Conservation (phyloP, 495 filamentous ascomycete genomes). For the Achaetomiella virescens region DNA sequence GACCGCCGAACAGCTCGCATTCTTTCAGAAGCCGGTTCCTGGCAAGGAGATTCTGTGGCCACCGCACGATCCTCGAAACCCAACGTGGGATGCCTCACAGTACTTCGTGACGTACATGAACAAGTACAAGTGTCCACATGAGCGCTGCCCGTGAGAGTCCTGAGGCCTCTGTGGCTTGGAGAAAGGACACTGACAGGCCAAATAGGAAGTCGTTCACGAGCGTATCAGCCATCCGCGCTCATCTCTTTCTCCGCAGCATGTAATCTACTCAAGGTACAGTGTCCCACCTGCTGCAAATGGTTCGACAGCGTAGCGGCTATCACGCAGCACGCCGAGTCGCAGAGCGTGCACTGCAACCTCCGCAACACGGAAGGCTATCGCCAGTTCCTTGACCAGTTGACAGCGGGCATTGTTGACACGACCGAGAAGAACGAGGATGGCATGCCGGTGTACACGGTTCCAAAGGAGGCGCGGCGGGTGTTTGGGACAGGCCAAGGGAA, state of each 20-base stretch:
- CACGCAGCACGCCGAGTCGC: conserved; percentile 31
- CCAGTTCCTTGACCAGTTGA: conserved; percentile 18
- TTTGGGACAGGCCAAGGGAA: neutral
- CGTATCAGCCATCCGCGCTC: conserved; percentile 16
- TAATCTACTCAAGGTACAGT: conserved; percentile 19
- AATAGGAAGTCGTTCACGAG: conserved; percentile 28
- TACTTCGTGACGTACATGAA: conserved; percentile 23
- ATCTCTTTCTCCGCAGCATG: conserved; percentile 32
- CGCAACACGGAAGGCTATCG: conserved; percentile 14
- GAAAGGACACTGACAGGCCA: neutral
- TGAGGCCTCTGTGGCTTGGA: neutral
- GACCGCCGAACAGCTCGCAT: conserved; percentile 2
- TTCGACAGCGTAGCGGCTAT: conserved; percentile 27
- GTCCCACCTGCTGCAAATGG: conserved; percentile 25
- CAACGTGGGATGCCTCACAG: conserved; percentile 23
- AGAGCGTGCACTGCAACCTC: conserved; percentile 21
- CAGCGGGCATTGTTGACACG: conserved; percentile 24
- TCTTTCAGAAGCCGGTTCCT: conserved; percentile 1
- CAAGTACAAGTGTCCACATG: conserved; percentile 37
- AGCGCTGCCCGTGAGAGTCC: conserved; percentile 32
- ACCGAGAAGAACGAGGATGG: conserved; percentile 19
- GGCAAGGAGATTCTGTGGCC: neutral
- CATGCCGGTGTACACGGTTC: conserved; percentile 22
- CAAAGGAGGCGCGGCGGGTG: conserved; percentile 7
- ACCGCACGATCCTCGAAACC: conserved; percentile 26